These are phyloP conservation scores for Rhododendron kiyosumense DNA, from an alignment of 148 eudicot genomes.

Conservation along the genomic window DNA sequence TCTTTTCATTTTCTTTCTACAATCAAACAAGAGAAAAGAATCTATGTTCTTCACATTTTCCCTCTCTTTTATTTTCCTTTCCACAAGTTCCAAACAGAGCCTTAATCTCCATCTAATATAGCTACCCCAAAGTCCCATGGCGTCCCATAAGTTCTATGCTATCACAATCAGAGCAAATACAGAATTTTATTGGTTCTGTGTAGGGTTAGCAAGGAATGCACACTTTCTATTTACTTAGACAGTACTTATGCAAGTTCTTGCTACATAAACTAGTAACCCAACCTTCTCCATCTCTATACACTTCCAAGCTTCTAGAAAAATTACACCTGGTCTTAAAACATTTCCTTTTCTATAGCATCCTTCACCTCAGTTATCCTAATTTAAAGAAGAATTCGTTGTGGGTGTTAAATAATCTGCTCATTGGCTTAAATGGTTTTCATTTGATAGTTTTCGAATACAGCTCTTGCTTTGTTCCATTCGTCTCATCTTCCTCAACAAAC, in stretches of 20 bases:
- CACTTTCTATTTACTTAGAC: background rate
- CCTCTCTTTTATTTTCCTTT: too few relatives aligned
- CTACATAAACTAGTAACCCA: background rate
- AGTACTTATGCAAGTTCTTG: background rate
- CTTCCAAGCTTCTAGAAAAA: background rate
- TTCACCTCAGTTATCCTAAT: background rate
- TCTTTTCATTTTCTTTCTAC: too few relatives aligned
- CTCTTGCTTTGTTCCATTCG: background rate
- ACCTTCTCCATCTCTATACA: background rate
- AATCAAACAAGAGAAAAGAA: too few relatives aligned
- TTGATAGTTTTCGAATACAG: background rate
- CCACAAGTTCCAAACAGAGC: too few relatives aligned
- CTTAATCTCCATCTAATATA: background rate
- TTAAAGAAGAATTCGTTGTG: background rate
- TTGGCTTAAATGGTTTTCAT: background rate
- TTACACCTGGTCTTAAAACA: background rate
- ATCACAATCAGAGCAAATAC: background rate
- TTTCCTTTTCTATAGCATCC: background rate
- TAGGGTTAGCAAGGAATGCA: background rate
- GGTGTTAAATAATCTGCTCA: background rate
- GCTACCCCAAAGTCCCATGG: background rate
- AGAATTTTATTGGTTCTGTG: background rate
- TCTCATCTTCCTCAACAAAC: background rate
- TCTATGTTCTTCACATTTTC: too few relatives aligned
- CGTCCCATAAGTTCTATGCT: background rate